Evolutionary conservation across 169 alveolate species (phyloP), one percentile per base, ranked within the genome.

Genomic region (Plasmodium falciparum): DNA sequence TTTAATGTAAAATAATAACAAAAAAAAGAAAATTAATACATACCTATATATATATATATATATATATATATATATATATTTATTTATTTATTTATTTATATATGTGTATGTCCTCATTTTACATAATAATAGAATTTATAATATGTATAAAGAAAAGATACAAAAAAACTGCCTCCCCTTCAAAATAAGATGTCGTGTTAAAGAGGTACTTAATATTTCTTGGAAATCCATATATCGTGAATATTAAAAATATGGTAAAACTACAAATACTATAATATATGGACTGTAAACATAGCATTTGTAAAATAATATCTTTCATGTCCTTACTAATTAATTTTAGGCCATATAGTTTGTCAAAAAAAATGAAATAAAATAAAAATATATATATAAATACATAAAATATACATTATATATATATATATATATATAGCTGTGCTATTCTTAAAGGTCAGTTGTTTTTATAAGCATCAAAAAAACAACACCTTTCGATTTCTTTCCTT

Each of bases 281-380:
- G 5, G 58, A 50, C 29, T 73, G 85, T 26, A 73, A 73, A 26
- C 85, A 73, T 73, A 73, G 33, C 24, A 73, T 73, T 56, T 54
- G 67, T 69, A 66, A 73, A 52, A 73, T 50, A 29, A 73, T 73
- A 26, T 56, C 15, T 56, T 56, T 56, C 65, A 13, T 56, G 29
- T 15, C 22, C 15, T 56, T 22, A 56, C 65, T 56, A 6, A 56
- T 56, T 56, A 56, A 15, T 56, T 13, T 56, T 22, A 56, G 6
- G 9, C 22, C 22, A 13, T 56, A 56, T 56, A 13, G 1, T 2
- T 15, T 56, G 4, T 13, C 65, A 56, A 54, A 54, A 54, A 54
- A 26, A 26, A 26, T 26, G 33, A 26, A 26, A 26, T 26, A 26
- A 26, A 26, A 26, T 26, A 0, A 26, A 26, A 26, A 26, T 2